These are phyloP conservation scores for Globisporangium emineosum DNA, from an alignment of 352 stramenopile species.

Conservation along the genomic window DNA sequence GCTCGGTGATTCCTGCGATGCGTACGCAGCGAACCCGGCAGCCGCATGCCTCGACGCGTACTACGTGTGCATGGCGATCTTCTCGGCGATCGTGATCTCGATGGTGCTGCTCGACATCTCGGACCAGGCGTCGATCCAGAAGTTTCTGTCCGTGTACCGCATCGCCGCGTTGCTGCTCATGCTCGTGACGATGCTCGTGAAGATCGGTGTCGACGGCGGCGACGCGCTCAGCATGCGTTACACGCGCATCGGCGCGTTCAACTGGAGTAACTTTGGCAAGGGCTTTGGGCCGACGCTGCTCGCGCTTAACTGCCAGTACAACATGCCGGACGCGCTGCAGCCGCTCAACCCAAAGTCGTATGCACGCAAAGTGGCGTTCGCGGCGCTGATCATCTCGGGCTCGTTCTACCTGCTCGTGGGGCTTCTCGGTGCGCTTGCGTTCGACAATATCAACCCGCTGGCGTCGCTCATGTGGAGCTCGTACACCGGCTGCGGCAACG, in stretches of 20 bases:
- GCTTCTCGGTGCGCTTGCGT: conserved; percentile 66
- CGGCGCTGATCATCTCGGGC: conserved; percentile 56
- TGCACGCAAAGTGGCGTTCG: conserved; percentile 62
- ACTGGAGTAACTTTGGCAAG: conserved; percentile 80
- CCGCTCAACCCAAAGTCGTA: conserved; percentile 66
- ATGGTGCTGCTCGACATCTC: conserved; percentile 86
- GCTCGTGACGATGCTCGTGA: conserved; percentile 73
- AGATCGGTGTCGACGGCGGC: conserved; percentile 56
- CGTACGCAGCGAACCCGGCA: conserved; percentile 46
- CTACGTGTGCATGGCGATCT: conserved; percentile 76
- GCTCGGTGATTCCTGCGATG: conserved; percentile 59
- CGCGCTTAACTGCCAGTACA: conserved; percentile 88
- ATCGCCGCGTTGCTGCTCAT: conserved; percentile 78
- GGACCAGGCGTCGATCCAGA: conserved; percentile 78
- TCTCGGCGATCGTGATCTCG: conserved; percentile 65
- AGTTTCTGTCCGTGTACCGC: conserved; percentile 79
- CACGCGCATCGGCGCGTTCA: conserved; percentile 46
- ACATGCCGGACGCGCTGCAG: conserved; percentile 83
- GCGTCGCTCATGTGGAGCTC: conserved; percentile 77
- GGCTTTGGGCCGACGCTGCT: conserved; percentile 78
- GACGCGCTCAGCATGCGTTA: conserved; percentile 43
- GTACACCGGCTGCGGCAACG: conserved; percentile 81
- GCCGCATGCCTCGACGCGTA: conserved; percentile 60
- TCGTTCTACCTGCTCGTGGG: conserved; percentile 75
- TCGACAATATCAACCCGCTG: conserved; percentile 78